Base-by-base conservation (phyloP, 345 rosid genomes). In the Sonneratia alba region DNA sequence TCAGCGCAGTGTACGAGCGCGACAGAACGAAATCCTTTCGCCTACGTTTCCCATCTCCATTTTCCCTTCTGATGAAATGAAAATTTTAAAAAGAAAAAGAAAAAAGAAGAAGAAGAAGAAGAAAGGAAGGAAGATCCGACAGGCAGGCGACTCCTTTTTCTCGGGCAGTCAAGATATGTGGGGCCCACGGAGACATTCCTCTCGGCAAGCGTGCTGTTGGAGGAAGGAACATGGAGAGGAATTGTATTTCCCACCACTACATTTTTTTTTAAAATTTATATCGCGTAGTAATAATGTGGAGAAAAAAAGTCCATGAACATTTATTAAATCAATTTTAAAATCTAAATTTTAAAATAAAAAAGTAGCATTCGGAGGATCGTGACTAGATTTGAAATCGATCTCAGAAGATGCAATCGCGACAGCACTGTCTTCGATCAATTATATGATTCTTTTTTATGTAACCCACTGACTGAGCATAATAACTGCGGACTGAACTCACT, bases 161-260 rank as follows among this genome's bases (percentile, higher is more conserved):
- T 53, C 4, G 18, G 55, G 55, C 18, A 15, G 62, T 59, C 14
- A 5, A 1, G 64, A 22, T 22, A 59, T 6, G 36, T n/a, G 32
- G 64, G 64, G 34, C 64, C 64, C 85, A 83, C 42, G 18, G 45
- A 69, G 83, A 87, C 91, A 87, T 87, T 87, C 91, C 82, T 82
- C 83, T 87, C 72, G 91, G 75, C 79, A 75, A 87, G 75, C 80
- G 88, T 80, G 91, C 80, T 1, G 22, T 22, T 8, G 12, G 64
- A 57, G 13, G 9, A 9, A 59, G 49, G 32, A 27, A 27, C 32
- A 27, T 1, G 70, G 80, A 6, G 24, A 70, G 79, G 87, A 82
- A 87, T 87, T 79, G 84, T 87, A 71, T 82, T 77, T 70, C 79
- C 85, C 87, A 82, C 18, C 18, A 3, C 18, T 48, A 10, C 15